These are phyloP conservation scores for Diaporthe batatas DNA, from an alignment of 2,329 filamentous ascomycete species.

Conservation along the genomic window DNA sequence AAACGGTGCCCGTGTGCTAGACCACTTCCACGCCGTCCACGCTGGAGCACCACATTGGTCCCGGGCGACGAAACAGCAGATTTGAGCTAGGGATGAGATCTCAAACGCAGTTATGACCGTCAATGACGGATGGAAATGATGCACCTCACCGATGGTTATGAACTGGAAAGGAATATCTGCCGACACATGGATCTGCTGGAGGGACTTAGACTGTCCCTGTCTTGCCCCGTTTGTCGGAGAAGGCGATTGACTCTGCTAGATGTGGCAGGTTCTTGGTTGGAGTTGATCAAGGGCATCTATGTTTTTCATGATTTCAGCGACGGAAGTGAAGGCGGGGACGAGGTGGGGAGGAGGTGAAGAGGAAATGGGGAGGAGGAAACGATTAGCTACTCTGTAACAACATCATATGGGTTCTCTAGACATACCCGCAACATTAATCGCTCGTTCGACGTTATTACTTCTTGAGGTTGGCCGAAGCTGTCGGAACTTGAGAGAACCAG, in stretches of 20 bases:
- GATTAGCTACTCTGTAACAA: conserved; percentile 26
- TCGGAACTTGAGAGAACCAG: conserved; percentile 1
- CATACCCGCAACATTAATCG: conserved; percentile 12
- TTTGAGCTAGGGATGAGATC: conserved; percentile 3
- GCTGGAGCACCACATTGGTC: conserved; percentile 15
- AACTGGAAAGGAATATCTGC: neutral
- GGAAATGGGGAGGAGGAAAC: conserved; percentile 7
- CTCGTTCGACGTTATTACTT: neutral
- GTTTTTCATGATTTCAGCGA: conserved; percentile 31
- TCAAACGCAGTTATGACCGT: conserved; percentile 20
- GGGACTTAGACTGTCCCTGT: neutral
- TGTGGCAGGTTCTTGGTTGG: conserved; percentile 26
- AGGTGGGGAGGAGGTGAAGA: conserved; percentile 3
- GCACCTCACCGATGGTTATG: conserved; percentile 13
- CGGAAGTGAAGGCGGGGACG: conserved; percentile 11
- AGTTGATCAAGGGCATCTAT: conserved; percentile 16
- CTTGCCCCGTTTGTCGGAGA: neutral
- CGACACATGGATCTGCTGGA: neutral
- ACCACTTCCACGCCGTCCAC: neutral
- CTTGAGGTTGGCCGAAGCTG: conserved; percentile 7
- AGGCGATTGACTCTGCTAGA: neutral
- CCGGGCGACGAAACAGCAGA: conserved; percentile 6
- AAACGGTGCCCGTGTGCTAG: neutral
- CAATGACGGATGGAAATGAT: conserved; percentile 31
- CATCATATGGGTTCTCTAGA: conserved; percentile 8